Conservation (phyloP, 192 early-diverging fungal genomes). For the Podochytrium sp. region DNA sequence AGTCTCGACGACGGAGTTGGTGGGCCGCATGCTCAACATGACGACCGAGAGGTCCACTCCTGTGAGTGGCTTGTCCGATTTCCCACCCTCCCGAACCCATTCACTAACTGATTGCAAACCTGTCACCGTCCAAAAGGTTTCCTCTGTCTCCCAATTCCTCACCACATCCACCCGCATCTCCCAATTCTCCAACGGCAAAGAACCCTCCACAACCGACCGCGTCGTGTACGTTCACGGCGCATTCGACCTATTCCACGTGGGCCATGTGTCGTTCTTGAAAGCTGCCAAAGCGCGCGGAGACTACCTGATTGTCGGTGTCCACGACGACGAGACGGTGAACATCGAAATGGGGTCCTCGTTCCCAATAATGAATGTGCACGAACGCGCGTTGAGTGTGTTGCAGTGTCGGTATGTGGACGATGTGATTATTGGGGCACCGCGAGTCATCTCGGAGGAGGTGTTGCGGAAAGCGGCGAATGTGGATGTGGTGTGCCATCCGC, state of each 20-base stretch:
- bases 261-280: slow-evolving; percentile 93
- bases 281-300: slow-evolving; percentile 82
- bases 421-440: slow-evolving; percentile 92
- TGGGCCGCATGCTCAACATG: slow-evolving; percentile 93
- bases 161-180: slow-evolving; percentile 85
- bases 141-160: slow-evolving; percentile 83
- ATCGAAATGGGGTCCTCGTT: slow-evolving; percentile 84
- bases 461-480: slow-evolving; percentile 86
- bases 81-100: background rate
- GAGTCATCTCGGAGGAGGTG: slow-evolving; percentile 85
- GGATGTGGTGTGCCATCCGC: slow-evolving; percentile 80
- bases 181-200: slow-evolving; percentile 85
- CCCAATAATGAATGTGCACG: slow-evolving; percentile 95
- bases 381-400: slow-evolving; percentile 90
- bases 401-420: slow-evolving; percentile 93
- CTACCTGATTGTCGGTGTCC: slow-evolving; percentile 91
- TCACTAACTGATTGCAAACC: slow-evolving; percentile 36
- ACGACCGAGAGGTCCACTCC: slow-evolving; percentile 42
- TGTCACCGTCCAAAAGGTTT: slow-evolving; percentile 35
- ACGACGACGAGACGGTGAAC: slow-evolving; percentile 90
- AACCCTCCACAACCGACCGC: slow-evolving; percentile 75
- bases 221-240: slow-evolving; percentile 97
- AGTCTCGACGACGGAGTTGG: slow-evolving; percentile 94
- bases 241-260: slow-evolving; percentile 93
- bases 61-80: slow-evolving; percentile 13